Percentiles rank a stretch among this genome's conserved stretches.
Evolutionary conservation across 345 rosid species (phyloP).

Genomic region (Corymbia maculata): DNA sequence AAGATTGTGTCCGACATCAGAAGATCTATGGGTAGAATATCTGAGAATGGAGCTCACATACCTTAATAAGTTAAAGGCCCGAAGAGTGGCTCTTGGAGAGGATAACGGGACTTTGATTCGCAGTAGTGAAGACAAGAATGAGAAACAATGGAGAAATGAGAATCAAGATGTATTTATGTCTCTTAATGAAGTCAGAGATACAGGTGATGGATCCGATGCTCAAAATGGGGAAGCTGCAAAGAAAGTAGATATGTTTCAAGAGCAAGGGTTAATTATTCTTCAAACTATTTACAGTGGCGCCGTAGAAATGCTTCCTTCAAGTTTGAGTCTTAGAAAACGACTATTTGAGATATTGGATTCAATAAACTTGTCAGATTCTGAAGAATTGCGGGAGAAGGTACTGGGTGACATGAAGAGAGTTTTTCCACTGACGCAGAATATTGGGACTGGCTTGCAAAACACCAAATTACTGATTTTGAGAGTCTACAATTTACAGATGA

Average conservation of each 20-base stretch:
- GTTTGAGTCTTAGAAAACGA: conserved; percentile 58
- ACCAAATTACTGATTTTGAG: conserved; percentile 28
- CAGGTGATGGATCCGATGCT: conserved; percentile 16
- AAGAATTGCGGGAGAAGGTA: conserved; percentile 46
- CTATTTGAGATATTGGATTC: conserved; percentile 74
- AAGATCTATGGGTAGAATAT: conserved; percentile 92
- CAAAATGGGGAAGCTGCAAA: conserved; percentile 28
- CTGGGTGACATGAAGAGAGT: conserved; percentile 66
- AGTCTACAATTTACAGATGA: conserved; percentile 7
- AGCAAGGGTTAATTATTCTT: conserved; percentile 57
- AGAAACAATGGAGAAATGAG: conserved; percentile 58
- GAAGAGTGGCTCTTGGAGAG: conserved; percentile 79
- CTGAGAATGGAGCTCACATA: conserved; percentile 88
- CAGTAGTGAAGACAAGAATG: conserved; percentile 17
- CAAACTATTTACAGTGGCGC: conserved; percentile 63
- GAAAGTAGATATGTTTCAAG: conserved; percentile 42
- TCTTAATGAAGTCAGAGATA: conserved; percentile 32
- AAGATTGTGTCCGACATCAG: conserved; percentile 67
- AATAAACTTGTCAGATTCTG: conserved; percentile 51
- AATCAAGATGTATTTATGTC: conserved; percentile 64
- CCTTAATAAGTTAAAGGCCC: conserved; percentile 71
- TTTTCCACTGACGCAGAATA: conserved; percentile 56
- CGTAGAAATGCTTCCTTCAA: conserved; percentile 55
- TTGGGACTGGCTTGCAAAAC: conserved; percentile 94
- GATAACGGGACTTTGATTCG: conserved; percentile 50